Base-by-base conservation (phyloP, 495 filamentous ascomycete species). In the Diplogelasinospora grovesii region DNA sequence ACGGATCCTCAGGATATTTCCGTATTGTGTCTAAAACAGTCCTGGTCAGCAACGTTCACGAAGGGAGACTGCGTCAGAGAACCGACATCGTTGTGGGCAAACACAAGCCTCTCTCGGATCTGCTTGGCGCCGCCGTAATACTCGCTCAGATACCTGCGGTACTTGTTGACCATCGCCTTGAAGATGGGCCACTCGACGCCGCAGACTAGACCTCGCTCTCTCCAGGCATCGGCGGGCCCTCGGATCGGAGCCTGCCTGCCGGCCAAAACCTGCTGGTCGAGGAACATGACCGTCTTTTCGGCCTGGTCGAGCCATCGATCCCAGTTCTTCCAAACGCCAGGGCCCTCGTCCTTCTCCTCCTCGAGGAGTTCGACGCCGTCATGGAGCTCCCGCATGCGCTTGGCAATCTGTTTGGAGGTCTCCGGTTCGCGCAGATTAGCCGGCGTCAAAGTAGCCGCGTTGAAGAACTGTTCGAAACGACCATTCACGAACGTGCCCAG, bases 11-110 rank as follows among this genome's bases (percentile, higher is more conserved):
- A 99, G 78, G 35, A 99, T 86, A 54, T 99, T 99, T 39, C 92
- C 92, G 56, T 97, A 97, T 81, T 99, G 92, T 18, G 92, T 95
- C 85, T 95, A 36, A 3, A 7, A 36, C 14, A 27, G 35, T 8
- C 11, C 18, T 10, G 13, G 52, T 52, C 18, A 45, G 36, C 22
- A 31, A 39, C 36, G 30, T 16, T 11, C 7, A 13, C 23, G 36
- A 15, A 25, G 14, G 16, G 15, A 16, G 10, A 3, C 19, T 41
- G 22, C 25, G 36, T 24, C 21, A 22, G 18, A 9, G 22, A 29
- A 70, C 85, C 63, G 62, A 93, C 89, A 75, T 99, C 92, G 59
- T 96, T 97, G 62, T 99, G 92, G 19, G 88, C 86, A 70, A 99
- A 99, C 5, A 96, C 83, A 7, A 99, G 73, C 45, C 77, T 70